Evolutionary conservation across 2,329 filamentous ascomycete species (phyloP).

Genomic region (Colletotrichum lupini): DNA sequence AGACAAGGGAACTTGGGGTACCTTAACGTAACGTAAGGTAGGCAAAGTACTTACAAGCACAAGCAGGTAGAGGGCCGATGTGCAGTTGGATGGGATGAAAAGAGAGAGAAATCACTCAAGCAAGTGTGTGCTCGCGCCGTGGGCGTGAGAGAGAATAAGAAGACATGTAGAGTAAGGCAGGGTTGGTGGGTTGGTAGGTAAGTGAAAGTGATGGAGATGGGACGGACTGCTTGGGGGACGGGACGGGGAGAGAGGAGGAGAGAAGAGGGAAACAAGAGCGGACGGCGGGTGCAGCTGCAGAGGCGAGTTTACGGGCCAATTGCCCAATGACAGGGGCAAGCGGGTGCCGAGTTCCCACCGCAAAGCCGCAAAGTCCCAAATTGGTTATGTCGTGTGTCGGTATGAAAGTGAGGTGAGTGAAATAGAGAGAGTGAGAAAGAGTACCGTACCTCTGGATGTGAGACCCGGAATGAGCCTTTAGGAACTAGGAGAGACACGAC

Average conservation of each 20-base stretch:
- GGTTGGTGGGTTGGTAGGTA: background rate
- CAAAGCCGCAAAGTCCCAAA: background rate
- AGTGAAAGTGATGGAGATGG: background rate
- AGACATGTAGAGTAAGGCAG: background rate
- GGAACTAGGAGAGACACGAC: background rate
- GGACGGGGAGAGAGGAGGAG: conserved; percentile 1
- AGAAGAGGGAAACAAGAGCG: background rate
- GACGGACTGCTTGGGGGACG: background rate
- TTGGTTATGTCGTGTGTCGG: background rate
- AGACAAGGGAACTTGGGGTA: no score
- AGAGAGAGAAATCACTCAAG: background rate
- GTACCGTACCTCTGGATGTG: background rate
- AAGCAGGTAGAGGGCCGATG: background rate
- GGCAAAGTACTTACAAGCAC: background rate
- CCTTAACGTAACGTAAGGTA: background rate
- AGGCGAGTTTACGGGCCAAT: background rate
- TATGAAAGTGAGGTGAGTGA: conserved; percentile 16
- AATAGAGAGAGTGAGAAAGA: conserved; percentile 24
- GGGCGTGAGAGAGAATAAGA: background rate
- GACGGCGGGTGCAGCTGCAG: conserved; percentile 24
- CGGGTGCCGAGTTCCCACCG: conserved; percentile 7
- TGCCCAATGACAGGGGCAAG: conserved; percentile 16
- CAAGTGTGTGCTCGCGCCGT: background rate
- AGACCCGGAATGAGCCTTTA: background rate
- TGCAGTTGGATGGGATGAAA: background rate